Conservation (phyloP, 2,329 filamentous ascomycete species). For the Epichloe typhina region DNA sequence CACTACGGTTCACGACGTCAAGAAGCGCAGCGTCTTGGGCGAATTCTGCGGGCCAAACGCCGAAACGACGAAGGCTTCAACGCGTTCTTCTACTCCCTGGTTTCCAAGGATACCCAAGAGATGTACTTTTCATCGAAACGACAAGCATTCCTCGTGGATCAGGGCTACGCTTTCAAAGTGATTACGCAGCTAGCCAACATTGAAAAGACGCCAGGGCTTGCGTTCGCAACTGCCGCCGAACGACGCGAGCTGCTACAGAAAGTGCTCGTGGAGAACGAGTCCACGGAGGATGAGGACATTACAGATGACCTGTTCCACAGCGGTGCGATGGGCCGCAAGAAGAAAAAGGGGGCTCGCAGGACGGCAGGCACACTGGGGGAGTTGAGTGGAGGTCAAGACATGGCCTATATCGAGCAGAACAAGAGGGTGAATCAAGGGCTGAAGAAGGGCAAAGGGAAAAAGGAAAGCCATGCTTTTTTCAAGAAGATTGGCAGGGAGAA, state of each 20-base stretch:
- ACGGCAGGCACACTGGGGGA: conserved; percentile 75
- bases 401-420: conserved; percentile 89
- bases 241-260: conserved; percentile 78
- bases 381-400: conserved; percentile 81
- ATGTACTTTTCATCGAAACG: conserved; percentile 97
- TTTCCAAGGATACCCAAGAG: conserved; percentile 93
- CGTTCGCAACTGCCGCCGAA: conserved; percentile 66
- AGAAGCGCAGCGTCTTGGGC: conserved; percentile 84
- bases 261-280: conserved; percentile 78
- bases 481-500: conserved; percentile 31
- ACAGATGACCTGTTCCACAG: conserved; percentile 28
- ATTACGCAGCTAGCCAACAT: conserved; percentile 93
- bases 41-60: conserved; percentile 87
- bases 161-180: conserved; percentile 97
- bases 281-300: conserved; percentile 58
- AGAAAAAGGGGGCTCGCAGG: conserved; percentile 50
- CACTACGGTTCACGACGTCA: conserved; percentile 95
- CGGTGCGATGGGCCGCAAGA: conserved; percentile 32
- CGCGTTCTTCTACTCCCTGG: conserved; percentile 95
- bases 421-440: conserved; percentile 46
- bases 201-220: conserved; percentile 66
- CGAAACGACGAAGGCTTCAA: conserved; percentile 98
- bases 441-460: conserved; percentile 25
- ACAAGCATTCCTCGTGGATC: conserved; percentile 93
- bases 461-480: conserved; percentile 27